These are phyloP conservation scores for Tribonema minus DNA, from an alignment of 108 stramenopile genomes.

Conservation along the genomic window DNA sequence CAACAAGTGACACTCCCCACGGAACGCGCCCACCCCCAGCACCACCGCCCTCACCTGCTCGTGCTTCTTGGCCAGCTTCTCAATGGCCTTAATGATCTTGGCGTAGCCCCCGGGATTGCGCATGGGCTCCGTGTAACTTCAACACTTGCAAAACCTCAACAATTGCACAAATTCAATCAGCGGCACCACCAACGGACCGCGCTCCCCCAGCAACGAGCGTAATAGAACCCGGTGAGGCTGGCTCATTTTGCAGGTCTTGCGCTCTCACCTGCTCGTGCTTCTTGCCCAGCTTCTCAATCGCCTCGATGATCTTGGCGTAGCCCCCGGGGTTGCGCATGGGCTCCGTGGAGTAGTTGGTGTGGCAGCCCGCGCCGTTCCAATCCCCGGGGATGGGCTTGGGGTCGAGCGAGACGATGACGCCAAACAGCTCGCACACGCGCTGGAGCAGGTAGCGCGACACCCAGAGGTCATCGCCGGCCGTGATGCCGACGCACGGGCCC, in stretches of 20 bases:
- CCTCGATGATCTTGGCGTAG: constrained; percentile 78
- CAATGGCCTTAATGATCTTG: constrained; percentile 84
- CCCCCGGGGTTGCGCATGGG: constrained; percentile 86
- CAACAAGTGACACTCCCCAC: too few species aligned
- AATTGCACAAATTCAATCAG: too few species aligned
- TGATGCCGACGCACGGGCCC: constrained; percentile 94
- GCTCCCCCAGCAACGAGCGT: too few species aligned
- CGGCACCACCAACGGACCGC: too few species aligned
- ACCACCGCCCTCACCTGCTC: too few species aligned
- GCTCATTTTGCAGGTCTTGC: too few species aligned
- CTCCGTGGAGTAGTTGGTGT: constrained; percentile 94
- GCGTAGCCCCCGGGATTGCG: constrained; percentile 79
- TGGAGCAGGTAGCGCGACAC: constrained; percentile 91
- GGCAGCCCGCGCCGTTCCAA: constrained; percentile 99
- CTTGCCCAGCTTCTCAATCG: constrained; percentile 90
- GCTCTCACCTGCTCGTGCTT: constrained; percentile 87
- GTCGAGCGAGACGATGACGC: constrained; percentile 89
- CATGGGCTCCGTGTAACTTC: constrained; percentile 90
- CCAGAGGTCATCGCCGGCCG: constrained; percentile 93
- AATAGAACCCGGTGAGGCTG: too few species aligned
- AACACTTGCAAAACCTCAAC: too few species aligned
- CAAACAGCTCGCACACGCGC: constrained; percentile 94
- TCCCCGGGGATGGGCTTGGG: constrained; percentile 98
- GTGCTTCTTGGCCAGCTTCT: constrained; percentile 90
- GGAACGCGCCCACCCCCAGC: too few species aligned